A percentile compares a stretch with the other conserved stretches of the same genome.
Evolutionary conservation across 306 rosid genomes (phyloP).

Genomic region (Lathyrus sativus): DNA sequence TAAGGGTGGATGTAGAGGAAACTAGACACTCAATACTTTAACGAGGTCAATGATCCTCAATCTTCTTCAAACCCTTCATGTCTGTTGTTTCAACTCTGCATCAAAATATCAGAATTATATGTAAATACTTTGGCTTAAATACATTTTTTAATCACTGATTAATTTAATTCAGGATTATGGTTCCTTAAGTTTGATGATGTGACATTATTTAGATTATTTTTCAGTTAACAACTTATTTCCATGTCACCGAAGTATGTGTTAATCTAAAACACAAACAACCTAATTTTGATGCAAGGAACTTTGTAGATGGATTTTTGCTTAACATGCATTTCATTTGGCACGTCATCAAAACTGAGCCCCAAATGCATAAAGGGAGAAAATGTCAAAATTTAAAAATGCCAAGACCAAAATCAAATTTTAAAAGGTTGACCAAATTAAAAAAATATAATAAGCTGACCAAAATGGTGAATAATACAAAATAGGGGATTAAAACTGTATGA

Average conservation of each 20-base stretch:
- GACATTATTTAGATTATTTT: neutral
- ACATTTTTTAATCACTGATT: neutral
- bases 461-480: neutral
- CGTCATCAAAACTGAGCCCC: neutral
- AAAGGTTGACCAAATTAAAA: neutral
- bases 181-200: neutral
- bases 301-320: neutral
- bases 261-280: neutral
- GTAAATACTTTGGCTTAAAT: conserved; percentile 4
- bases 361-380: neutral
- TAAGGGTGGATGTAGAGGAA: conserved; percentile 23
- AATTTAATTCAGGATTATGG: neutral
- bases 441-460: neutral
- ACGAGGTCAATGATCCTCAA: conserved; percentile 69
- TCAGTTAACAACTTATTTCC: neutral
- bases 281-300: neutral
- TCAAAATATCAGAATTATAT: conserved; percentile 38
- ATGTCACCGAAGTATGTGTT: neutral
- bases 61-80: conserved; percentile 98
- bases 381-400: neutral
- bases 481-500: neutral
- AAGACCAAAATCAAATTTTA: neutral
- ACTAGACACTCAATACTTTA: conserved; percentile 23
- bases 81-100: conserved; percentile 96
- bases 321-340: neutral